phyloP scores from a whole-genome alignment of 1,284 basidiomycete species.

The Austroboletus novae-zelandiae region DNA sequence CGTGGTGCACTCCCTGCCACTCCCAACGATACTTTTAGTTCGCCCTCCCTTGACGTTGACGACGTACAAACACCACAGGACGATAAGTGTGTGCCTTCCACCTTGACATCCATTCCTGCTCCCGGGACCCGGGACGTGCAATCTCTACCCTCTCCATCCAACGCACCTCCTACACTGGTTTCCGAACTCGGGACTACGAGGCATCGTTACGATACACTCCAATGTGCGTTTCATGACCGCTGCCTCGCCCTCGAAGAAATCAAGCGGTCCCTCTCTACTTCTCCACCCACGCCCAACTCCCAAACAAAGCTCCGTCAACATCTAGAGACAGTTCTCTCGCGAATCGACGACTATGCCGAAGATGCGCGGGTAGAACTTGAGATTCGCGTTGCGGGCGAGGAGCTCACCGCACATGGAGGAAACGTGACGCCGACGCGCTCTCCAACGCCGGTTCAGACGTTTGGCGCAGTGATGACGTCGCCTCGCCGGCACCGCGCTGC shows the following conservation, averaged over 20 bases:
- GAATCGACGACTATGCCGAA: conserved; percentile 78
- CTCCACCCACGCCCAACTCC: conserved; percentile 6
- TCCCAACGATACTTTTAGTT: neutral
- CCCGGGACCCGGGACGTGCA: neutral
- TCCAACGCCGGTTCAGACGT: conserved; percentile 46
- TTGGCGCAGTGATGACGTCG: conserved; percentile 66
- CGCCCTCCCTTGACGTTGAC: neutral
- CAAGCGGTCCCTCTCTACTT: conserved; percentile 38
- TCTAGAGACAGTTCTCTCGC: conserved; percentile 56
- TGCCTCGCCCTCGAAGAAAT: conserved; percentile 62
- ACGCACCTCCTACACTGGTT: conserved; percentile 43
- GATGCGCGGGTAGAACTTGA: conserved; percentile 86
- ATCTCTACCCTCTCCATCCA: conserved; percentile 3
- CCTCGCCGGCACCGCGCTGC: conserved; percentile 51
- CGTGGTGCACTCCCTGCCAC: neutral
- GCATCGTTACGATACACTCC: conserved; percentile 60
- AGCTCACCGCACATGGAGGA: conserved; percentile 55
- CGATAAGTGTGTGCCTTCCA: neutral
- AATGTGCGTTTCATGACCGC: conserved; percentile 66
- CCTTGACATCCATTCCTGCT: neutral
- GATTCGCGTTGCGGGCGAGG: conserved; percentile 79
- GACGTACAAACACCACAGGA: neutral
- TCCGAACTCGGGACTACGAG: conserved; percentile 42
- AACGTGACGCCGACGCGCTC: conserved; percentile 30
- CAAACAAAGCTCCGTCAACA: conserved; percentile 27